Evolutionary conservation across 208 protist genomes (phyloP).

Genomic region (Trypanosoma theileri): DNA sequence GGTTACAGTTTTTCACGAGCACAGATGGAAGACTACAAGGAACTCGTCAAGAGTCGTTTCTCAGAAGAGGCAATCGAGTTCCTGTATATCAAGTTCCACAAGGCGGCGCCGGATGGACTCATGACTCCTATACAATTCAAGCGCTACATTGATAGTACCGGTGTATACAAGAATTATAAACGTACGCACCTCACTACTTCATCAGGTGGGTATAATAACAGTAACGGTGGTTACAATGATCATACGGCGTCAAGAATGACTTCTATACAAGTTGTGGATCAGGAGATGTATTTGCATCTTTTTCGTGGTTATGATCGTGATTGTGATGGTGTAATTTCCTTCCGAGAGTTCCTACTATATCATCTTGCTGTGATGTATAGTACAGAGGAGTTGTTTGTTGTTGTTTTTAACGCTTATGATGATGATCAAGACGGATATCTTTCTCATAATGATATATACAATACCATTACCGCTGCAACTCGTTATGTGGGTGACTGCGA

Average conservation of each 20-base stretch:
- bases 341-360: slow-evolving; percentile 89
- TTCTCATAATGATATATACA: slow-evolving; percentile 75
- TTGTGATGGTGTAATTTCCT: slow-evolving; percentile 84
- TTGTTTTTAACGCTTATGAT: slow-evolving; percentile 94
- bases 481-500: slow-evolving; percentile 89
- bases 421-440: slow-evolving; percentile 90
- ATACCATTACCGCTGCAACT: slow-evolving; percentile 88
- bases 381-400: slow-evolving; percentile 85
- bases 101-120: slow-evolving; percentile 62
- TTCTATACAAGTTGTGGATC: slow-evolving; percentile 30
- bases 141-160: slow-evolving; percentile 79
- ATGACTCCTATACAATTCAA: slow-evolving; percentile 83
- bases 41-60: slow-evolving; percentile 80
- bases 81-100: slow-evolving; percentile 75
- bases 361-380: slow-evolving; percentile 87
- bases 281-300: slow-evolving; percentile 74
- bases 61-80: slow-evolving; percentile 83
- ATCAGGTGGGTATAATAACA: slow-evolving; percentile 5
- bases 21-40: slow-evolving; percentile 82
- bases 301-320: slow-evolving; percentile 89
- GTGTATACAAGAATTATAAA: slow-evolving; percentile 76
- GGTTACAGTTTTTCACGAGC: slow-evolving; percentile 63
- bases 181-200: slow-evolving; percentile 12
- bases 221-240: slow-evolving; percentile 20
- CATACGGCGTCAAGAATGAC: slow-evolving; percentile 8